Evolutionary conservation across 768 basidiomycete species (phyloP).

Genomic region (Hebeloma cylindrosporum): DNA sequence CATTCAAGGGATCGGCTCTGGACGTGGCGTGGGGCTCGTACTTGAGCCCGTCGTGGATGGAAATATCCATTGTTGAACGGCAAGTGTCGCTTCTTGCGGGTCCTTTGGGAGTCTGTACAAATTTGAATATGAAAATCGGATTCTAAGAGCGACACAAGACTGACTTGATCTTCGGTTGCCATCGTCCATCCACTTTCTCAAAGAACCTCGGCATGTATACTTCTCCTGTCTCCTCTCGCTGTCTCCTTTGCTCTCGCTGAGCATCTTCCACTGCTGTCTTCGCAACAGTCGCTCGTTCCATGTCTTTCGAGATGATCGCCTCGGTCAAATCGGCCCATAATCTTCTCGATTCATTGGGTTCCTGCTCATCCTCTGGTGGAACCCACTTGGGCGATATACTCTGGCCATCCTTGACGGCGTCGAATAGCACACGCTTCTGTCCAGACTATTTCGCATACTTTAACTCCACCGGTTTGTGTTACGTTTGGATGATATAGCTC

Average conservation of each 20-base stretch:
- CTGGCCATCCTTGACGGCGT: slow-evolving; percentile 74
- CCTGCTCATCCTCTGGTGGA: slow-evolving; percentile 83
- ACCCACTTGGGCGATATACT: slow-evolving; percentile 80
- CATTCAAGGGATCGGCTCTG: slow-evolving; percentile 13
- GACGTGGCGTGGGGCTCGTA: slow-evolving; percentile 5
- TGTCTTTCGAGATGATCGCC: slow-evolving; percentile 85
- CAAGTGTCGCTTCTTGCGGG: slow-evolving; percentile 61
- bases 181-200: slow-evolving; percentile 69
- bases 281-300: slow-evolving; percentile 90
- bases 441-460: slow-evolving; percentile 45
- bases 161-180: slow-evolving; percentile 78
- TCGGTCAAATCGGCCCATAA: slow-evolving; percentile 83
- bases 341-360: slow-evolving; percentile 87
- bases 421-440: slow-evolving; percentile 77
- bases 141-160: slow-evolving; percentile 26
- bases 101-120: slow-evolving; percentile 65
- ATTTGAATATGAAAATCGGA: slow-evolving; percentile 10
- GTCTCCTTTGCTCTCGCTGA: slow-evolving; percentile 78
- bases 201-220: slow-evolving; percentile 81
- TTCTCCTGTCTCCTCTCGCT: slow-evolving; percentile 72
- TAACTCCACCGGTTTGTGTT: background rate
- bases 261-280: slow-evolving; percentile 91
- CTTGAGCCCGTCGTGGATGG: slow-evolving; percentile 18
- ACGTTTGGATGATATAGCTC: slow-evolving; percentile 15
- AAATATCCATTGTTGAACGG: slow-evolving; percentile 82